Evolutionary conservation across 352 stramenopile genomes (phyloP).

Genomic region (Blastocystis sp.): DNA sequence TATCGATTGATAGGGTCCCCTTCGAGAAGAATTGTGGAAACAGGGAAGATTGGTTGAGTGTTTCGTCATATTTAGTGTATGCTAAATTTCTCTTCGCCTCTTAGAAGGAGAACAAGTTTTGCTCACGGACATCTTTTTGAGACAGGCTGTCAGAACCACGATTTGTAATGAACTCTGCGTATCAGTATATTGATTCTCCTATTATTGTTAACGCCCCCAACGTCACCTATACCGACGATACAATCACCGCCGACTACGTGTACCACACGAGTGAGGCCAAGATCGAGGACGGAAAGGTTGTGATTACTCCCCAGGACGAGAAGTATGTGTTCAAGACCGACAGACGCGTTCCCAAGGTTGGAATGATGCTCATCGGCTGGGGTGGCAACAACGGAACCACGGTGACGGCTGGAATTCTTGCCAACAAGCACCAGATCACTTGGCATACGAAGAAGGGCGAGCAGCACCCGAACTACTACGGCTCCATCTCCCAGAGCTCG

Average conservation of each 20-base stretch:
- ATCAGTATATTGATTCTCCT: constrained; percentile 57
- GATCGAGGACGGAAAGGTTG: constrained; percentile 68
- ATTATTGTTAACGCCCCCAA: constrained; percentile 85
- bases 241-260: constrained; percentile 87
- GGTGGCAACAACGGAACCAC: constrained; percentile 96
- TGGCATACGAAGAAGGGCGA: constrained; percentile 91
- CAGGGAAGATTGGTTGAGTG: neutral
- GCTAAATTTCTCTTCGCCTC: constrained; percentile 33
- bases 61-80: neutral
- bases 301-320: constrained; percentile 73
- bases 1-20: neutral
- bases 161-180: constrained; percentile 48
- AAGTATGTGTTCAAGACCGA: constrained; percentile 92
- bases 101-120: constrained; percentile 50
- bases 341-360: constrained; percentile 79
- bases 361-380: constrained; percentile 90
- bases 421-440: constrained; percentile 84
- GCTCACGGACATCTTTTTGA: constrained; percentile 55
- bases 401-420: constrained; percentile 80
- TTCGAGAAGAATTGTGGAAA: neutral
- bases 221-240: constrained; percentile 85
- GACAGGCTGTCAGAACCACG: constrained; percentile 55
- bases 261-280: constrained; percentile 73
- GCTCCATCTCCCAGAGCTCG: constrained; percentile 87
- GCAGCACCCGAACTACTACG: constrained; percentile 87